Conservation (phyloP, 1,139 yeast species). For the Saccharomyces hybrid region DNA sequence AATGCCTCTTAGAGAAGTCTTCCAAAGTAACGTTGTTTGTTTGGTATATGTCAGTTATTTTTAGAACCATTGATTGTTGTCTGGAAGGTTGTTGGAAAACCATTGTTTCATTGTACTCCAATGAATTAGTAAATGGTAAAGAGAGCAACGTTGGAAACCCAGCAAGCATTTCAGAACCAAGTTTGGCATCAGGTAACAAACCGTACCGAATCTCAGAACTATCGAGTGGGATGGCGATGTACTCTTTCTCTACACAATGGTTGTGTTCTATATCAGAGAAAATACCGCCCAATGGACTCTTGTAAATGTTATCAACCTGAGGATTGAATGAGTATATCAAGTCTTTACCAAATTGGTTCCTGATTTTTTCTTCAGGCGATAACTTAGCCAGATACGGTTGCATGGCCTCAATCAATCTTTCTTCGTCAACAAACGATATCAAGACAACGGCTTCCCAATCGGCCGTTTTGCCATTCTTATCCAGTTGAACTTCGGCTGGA, state of each 20-base stretch:
- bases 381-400: constrained; percentile 53
- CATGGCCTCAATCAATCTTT: constrained; percentile 64
- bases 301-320: constrained; percentile 59
- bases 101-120: constrained; percentile 55
- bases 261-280: constrained; percentile 74
- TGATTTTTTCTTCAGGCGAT: constrained; percentile 55
- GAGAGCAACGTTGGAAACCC: constrained; percentile 85
- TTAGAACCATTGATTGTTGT: constrained; percentile 71
- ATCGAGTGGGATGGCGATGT: constrained; percentile 44
- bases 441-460: constrained; percentile 99
- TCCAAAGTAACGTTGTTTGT: constrained; percentile 37
- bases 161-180: constrained; percentile 65
- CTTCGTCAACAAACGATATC: constrained; percentile 84
- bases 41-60: constrained; percentile 47
- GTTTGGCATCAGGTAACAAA: constrained; percentile 56
- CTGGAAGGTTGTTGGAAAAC: constrained; percentile 82
- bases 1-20: constrained; percentile 50
- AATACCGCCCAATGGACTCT: constrained; percentile 71
- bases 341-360: constrained; percentile 71
- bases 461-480: constrained; percentile 89
- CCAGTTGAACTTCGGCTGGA: constrained; percentile 82
- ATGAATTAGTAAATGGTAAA: constrained; percentile 49
- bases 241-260: constrained; percentile 58
- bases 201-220: constrained; percentile 47
- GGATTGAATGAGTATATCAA: constrained; percentile 68